Percentiles rank a stretch among this genome's conserved stretches.
phyloP scores from a whole-genome alignment of 169 alveolate species.

The Toxoplasma gondii region DNA sequence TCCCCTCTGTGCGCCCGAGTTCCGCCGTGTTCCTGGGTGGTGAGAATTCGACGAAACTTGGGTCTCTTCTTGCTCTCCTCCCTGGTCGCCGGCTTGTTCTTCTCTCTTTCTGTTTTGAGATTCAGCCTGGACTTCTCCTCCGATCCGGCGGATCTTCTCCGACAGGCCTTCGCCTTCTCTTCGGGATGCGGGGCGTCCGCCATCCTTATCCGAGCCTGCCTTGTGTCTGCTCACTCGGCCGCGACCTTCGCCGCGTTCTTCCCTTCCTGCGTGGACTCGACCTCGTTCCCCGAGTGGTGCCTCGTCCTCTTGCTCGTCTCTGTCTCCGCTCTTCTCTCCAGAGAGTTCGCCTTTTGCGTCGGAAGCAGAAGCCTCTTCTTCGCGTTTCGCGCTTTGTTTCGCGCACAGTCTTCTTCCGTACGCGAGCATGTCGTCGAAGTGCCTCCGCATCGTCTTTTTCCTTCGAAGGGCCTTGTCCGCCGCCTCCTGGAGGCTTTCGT shows the following conservation, averaged over 20 bases:
- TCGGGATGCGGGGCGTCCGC: background rate
- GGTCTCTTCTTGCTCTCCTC: too few relatives aligned
- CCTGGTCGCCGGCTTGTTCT: too few relatives aligned
- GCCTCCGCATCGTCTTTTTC: background rate
- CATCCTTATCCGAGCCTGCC: background rate
- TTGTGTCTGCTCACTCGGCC: background rate
- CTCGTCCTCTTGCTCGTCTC: background rate
- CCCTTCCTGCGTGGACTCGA: background rate
- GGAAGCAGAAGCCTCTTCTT: background rate
- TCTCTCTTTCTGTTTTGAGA: too few relatives aligned
- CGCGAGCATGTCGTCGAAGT: background rate
- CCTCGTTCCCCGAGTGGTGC: background rate
- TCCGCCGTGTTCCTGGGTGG: too few relatives aligned
- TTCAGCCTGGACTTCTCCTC: too few relatives aligned
- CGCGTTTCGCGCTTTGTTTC: background rate
- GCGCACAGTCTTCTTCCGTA: background rate
- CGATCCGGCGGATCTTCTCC: too few relatives aligned
- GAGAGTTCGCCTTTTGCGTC: background rate
- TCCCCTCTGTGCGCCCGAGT: too few relatives aligned
- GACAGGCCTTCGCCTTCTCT: too few relatives aligned
- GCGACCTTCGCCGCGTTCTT: background rate
- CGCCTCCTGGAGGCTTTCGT: background rate
- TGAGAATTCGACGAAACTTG: too few relatives aligned
- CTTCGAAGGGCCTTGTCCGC: background rate
- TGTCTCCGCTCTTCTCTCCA: background rate